phyloP scores from a whole-genome alignment of 78 protist species.

The Speleostelium caveatum region DNA sequence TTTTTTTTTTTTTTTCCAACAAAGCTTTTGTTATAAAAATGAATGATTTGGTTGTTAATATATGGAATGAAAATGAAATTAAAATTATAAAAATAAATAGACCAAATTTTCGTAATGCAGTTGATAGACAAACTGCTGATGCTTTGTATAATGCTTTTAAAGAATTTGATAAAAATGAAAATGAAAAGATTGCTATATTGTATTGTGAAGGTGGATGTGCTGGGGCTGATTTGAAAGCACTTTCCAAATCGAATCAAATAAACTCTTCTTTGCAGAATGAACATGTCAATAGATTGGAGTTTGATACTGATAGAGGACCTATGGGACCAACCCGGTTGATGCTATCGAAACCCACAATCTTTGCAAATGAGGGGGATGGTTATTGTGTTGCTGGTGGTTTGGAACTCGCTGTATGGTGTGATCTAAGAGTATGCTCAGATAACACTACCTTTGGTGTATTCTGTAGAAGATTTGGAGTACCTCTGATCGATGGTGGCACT shows the following conservation, averaged over 20 bases:
- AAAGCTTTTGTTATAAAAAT: too few relatives aligned
- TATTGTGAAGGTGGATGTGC: slow-evolving; percentile 88
- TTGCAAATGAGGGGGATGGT: slow-evolving; percentile 78
- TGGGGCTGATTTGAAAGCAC: slow-evolving; percentile 90
- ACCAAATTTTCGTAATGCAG: slow-evolving; percentile 67
- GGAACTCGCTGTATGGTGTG: slow-evolving; percentile 90
- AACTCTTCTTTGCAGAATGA: not conserved
- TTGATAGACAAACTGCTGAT: slow-evolving; percentile 81
- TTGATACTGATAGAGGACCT: slow-evolving; percentile 70
- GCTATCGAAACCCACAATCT: slow-evolving; percentile 82
- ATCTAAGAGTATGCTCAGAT: slow-evolving; percentile 44
- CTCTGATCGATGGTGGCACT: slow-evolving; percentile 93
- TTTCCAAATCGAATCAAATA: slow-evolving; percentile 25
- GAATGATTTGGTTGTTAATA: too few relatives aligned
- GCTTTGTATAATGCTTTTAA: slow-evolving; percentile 54
- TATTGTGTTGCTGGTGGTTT: slow-evolving; percentile 91
- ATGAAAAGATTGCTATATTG: slow-evolving; percentile 75
- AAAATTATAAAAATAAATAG: slow-evolving; percentile 77
- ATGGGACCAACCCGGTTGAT: slow-evolving; percentile 85
- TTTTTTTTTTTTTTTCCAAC: too few relatives aligned
- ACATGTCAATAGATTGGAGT: not conserved
- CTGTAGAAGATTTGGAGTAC: slow-evolving; percentile 90
- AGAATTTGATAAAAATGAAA: slow-evolving; percentile 77
- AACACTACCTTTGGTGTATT: slow-evolving; percentile 81
- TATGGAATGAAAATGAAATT: too few relatives aligned